Percentiles rank a stretch among this genome's conserved stretches.
phyloP scores from a whole-genome alignment of 805 yeast genomes.

The Candida orba region DNA sequence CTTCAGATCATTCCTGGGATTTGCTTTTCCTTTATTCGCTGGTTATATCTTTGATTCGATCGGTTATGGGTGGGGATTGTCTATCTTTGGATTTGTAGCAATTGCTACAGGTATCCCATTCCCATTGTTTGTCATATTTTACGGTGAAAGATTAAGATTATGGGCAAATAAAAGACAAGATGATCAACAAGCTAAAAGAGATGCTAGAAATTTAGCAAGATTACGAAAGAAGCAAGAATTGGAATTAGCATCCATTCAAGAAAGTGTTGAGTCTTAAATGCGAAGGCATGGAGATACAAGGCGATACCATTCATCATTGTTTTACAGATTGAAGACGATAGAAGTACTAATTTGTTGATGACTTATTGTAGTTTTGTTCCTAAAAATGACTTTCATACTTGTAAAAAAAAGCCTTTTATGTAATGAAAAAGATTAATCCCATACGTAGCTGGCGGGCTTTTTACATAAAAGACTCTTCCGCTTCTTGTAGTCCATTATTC shows the following conservation, averaged over 20 bases:
- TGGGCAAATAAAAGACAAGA: slow-evolving; percentile 52
- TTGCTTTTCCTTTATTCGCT: slow-evolving; percentile 62
- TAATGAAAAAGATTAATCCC: too few species aligned
- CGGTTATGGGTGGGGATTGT: slow-evolving; percentile 68
- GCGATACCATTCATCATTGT: too few species aligned
- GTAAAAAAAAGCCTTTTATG: too few species aligned
- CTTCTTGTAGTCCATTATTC: too few species aligned
- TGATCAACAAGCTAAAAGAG: slow-evolving; percentile 37
- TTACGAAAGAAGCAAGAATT: slow-evolving; percentile 17
- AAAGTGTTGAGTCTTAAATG: too few species aligned
- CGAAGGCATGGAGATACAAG: too few species aligned
- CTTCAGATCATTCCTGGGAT: slow-evolving; percentile 61
- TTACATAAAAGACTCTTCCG: too few species aligned
- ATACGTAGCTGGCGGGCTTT: too few species aligned
- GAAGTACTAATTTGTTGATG: too few species aligned
- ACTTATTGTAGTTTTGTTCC: too few species aligned
- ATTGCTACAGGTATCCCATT: slow-evolving; percentile 58
- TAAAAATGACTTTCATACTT: too few species aligned
- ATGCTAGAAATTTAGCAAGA: slow-evolving; percentile 33
- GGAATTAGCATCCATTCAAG: background rate
- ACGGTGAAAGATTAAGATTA: slow-evolving; percentile 51
- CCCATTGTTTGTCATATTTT: slow-evolving; percentile 48
- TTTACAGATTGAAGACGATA: too few species aligned
- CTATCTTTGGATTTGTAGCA: slow-evolving; percentile 52
- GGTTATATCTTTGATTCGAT: slow-evolving; percentile 45